Evolutionary conservation across 805 yeast species (phyloP), one percentile per base, ranked within the genome.

Genomic region (Peterozyma toletana): DNA sequence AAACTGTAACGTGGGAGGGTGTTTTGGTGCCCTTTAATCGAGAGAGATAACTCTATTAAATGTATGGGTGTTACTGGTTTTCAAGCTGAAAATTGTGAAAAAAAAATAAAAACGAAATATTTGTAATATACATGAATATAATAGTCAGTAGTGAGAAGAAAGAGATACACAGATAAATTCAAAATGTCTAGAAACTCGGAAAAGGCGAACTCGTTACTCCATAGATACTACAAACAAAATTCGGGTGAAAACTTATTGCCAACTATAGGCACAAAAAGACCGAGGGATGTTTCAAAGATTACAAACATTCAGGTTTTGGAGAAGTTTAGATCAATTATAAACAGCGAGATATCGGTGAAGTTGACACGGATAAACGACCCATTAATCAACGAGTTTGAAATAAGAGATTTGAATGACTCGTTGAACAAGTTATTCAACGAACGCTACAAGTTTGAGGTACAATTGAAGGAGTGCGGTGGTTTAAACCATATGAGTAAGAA

Each of bases 131-230:
- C n/a, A n/a, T n/a, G n/a, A n/a, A n/a, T n/a, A n/a, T n/a, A n/a
- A n/a, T n/a, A n/a, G n/a, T n/a, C n/a, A n/a, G n/a, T n/a, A n/a
- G n/a, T n/a, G n/a, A n/a, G n/a, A n/a, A n/a, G n/a, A n/a, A n/a
- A n/a, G n/a, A n/a, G n/a, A n/a, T n/a, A n/a, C n/a, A n/a, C n/a
- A n/a, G 15, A n/a, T 3, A 18, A 30, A 17, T 33, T 16, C n/a
- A 40, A 18, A 33, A 86, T 86, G 95, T 83, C 93, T 31, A 65
- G 93, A 48, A 85, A 85, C 56, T 72, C 73, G 33, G 95, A 87
- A 53, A 84, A 81, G 54, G 82, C 91, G 4, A 85, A 83, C 57
- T 76, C 89, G 0, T 72, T 81, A 42, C 73, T 86, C 44, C 77
- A 76, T 51, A 67, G 88, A 39, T 80, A 71, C 55, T 82, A 83